A percentile compares a stretch with the other conserved stretches of the same genome.
Conservation (phyloP, 2,329 filamentous ascomycete species). For the Geoglossum cookeanum region DNA sequence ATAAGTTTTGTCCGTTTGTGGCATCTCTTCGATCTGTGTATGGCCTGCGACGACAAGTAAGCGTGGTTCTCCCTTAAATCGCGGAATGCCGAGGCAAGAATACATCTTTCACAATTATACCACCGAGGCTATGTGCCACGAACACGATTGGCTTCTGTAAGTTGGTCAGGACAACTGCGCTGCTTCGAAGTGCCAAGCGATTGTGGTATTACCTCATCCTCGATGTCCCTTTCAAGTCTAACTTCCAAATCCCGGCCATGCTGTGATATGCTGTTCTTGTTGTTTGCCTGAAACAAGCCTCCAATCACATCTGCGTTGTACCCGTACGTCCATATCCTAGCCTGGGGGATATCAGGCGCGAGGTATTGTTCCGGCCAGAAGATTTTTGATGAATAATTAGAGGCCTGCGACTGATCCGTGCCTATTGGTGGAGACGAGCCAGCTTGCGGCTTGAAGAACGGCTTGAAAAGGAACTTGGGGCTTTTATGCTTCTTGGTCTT, state of each 20-base stretch:
- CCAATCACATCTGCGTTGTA: no score
- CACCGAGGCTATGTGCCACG: constrained; percentile 22
- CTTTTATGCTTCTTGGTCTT: constrained; percentile 4
- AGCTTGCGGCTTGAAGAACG: constrained; percentile 20
- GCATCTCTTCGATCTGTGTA: constrained; percentile 15
- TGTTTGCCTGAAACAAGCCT: no score
- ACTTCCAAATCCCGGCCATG: no score
- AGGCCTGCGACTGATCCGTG: constrained; percentile 24
- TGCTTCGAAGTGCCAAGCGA: no score
- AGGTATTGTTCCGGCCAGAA: no score
- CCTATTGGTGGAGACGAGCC: constrained; percentile 21
- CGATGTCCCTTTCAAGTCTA: no score
- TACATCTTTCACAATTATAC: constrained; percentile 22
- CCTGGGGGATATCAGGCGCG: no score
- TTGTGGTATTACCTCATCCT: no score
- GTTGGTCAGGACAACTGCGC: no score
- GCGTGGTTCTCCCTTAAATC: background rate
- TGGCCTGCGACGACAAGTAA: constrained; percentile 14
- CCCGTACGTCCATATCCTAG: no score
- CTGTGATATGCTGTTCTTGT: no score
- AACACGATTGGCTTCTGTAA: constrained; percentile 21
- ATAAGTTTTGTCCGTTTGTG: constrained; percentile 16
- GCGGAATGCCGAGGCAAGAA: constrained; percentile 4
- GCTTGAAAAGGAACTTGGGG: constrained; percentile 9
- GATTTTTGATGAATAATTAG: no score